A percentile compares a stretch with the other conserved stretches of the same genome.
Evolutionary conservation across 768 basidiomycete genomes (phyloP).

Genomic region (Leccinum boreale): DNA sequence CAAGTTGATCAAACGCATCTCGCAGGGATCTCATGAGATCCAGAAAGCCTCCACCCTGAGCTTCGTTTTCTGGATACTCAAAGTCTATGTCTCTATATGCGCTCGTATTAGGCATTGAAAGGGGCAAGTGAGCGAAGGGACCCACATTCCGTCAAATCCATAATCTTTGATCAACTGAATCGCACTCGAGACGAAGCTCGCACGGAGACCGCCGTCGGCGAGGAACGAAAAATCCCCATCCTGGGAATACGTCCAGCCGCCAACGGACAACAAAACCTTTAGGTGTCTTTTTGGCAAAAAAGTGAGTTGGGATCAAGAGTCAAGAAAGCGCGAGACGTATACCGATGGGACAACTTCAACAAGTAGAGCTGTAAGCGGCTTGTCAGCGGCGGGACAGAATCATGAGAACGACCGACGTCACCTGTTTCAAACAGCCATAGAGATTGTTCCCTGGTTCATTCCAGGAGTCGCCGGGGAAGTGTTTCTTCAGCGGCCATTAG

Average conservation of each 20-base stretch:
- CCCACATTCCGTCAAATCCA: constrained; percentile 77
- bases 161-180: constrained; percentile 69
- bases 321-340: neutral
- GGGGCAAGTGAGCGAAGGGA: neutral
- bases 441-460: constrained; percentile 71
- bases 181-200: constrained; percentile 58
- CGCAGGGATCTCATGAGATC: constrained; percentile 62
- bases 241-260: constrained; percentile 73
- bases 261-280: constrained; percentile 51
- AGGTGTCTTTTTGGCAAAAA: constrained; percentile 33
- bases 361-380: constrained; percentile 37
- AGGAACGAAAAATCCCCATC: constrained; percentile 66
- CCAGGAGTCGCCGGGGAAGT: constrained; percentile 71
- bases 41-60: constrained; percentile 64
- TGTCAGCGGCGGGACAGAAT: neutral
- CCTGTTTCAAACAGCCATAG: constrained; percentile 80
- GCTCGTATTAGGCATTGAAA: neutral
- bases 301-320: neutral
- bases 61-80: constrained; percentile 63
- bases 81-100: constrained; percentile 66
- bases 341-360: constrained; percentile 57
- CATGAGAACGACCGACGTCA: constrained; percentile 27
- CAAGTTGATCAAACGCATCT: constrained; percentile 57
- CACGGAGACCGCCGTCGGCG: constrained; percentile 44
- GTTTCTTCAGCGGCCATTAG: constrained; percentile 46